These are phyloP conservation scores for Gonapodya prolifera DNA, from an alignment of 192 early-diverging fungal species.

Conservation along the genomic window DNA sequence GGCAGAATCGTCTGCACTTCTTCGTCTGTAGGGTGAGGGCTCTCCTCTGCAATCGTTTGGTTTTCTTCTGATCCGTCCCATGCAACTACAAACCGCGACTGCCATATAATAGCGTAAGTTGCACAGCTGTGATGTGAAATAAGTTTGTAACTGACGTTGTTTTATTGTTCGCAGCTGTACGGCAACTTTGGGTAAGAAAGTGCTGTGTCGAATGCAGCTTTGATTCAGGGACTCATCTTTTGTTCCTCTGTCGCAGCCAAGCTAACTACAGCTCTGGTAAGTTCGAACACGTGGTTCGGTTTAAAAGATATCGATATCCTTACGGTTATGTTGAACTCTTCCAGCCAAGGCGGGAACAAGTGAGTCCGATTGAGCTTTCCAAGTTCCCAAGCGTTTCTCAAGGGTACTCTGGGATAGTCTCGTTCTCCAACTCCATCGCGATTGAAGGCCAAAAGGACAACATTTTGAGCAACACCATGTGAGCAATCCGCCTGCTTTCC, in stretches of 20 bases:
- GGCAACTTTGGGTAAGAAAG: background rate
- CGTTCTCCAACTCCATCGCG: conserved; percentile 3
- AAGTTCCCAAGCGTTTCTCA: too few species aligned
- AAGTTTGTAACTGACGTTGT: background rate
- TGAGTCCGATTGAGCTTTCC: conserved; percentile 16
- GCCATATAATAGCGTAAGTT: background rate
- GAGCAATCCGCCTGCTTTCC: background rate
- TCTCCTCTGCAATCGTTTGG: too few species aligned
- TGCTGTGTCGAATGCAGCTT: too few species aligned
- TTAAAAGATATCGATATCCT: background rate
- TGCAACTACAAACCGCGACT: too few species aligned
- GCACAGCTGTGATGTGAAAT: background rate
- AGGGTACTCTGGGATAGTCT: too few species aligned
- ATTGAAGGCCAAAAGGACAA: conserved; percentile 77
- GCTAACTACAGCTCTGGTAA: conserved; percentile 68
- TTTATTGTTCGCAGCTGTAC: background rate
- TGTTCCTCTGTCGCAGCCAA: background rate
- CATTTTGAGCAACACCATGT: conserved; percentile 83
- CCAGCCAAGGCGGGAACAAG: background rate
- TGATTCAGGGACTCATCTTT: too few species aligned
- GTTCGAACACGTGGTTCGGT: too few species aligned
- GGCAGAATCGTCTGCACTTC: conserved; percentile 11
- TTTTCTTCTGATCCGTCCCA: too few species aligned
- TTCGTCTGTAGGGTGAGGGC: background rate
- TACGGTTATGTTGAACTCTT: background rate